These are phyloP conservation scores for Verbena officinalis DNA, from an alignment of 257 asterid genomes.

Conservation along the genomic window DNA sequence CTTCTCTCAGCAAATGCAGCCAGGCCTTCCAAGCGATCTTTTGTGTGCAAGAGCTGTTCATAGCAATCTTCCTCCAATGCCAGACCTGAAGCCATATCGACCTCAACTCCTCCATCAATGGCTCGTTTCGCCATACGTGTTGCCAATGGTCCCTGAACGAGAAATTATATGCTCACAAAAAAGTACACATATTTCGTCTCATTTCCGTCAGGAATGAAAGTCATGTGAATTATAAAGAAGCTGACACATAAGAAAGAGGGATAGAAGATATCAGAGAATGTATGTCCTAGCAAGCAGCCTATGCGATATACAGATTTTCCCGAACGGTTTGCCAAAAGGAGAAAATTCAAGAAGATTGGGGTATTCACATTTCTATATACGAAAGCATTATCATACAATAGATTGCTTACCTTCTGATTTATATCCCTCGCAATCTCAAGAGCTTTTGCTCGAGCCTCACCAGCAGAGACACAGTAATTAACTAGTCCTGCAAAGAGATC, in stretches of 20 bases:
- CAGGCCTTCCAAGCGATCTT: constrained; percentile 90
- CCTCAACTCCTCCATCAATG: constrained; percentile 69
- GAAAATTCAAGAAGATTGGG: neutral
- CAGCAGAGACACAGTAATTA: constrained; percentile 81
- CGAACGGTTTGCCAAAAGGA: too few relatives aligned
- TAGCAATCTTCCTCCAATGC: constrained; percentile 85
- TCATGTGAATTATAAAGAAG: too few relatives aligned
- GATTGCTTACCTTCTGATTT: constrained; percentile 65
- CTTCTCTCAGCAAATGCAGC: constrained; percentile 91
- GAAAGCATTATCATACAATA: neutral
- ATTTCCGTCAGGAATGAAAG: too few relatives aligned
- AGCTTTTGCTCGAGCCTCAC: constrained; percentile 80
- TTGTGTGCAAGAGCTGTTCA: constrained; percentile 59
- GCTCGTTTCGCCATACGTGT: constrained; percentile 89
- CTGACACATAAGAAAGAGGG: neutral
- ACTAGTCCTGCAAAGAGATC: constrained; percentile 67
- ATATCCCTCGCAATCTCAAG: constrained; percentile 79
- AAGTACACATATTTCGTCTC: too few relatives aligned
- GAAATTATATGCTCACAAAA: constrained; percentile 8
- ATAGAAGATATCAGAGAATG: too few relatives aligned
- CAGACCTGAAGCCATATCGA: constrained; percentile 58
- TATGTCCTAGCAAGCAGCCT: too few relatives aligned
- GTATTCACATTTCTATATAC: neutral
- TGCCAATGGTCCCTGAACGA: constrained; percentile 84
- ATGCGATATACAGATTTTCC: neutral